Evolutionary conservation across 768 basidiomycete genomes (phyloP).

Genomic region (Agaricus blazei): DNA sequence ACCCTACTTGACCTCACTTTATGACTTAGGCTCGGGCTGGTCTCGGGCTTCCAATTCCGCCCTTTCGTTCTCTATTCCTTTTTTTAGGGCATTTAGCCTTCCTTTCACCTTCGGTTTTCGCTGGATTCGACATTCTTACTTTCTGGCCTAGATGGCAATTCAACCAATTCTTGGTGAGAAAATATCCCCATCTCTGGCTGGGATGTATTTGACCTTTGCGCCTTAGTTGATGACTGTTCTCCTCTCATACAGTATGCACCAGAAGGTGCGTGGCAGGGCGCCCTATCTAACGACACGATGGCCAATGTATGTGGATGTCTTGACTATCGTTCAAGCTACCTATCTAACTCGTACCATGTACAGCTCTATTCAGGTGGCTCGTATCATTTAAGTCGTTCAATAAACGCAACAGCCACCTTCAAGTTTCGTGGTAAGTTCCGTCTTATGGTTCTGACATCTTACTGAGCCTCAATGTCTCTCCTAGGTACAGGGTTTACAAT

Average conservation of each 20-base stretch:
- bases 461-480: not conserved
- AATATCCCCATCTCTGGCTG: not conserved
- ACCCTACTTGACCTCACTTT: not conserved
- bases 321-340: not conserved
- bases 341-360: not conserved
- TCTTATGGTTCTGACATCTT: not conserved
- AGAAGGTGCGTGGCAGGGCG: conserved; percentile 44
- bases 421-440: conserved; percentile 40
- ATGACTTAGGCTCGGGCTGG: not conserved
- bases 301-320: conserved; percentile 27
- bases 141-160: conserved; percentile 43
- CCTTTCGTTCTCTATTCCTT: conserved; percentile 12
- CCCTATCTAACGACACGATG: conserved; percentile 33
- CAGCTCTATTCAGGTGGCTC: conserved; percentile 41
- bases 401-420: conserved; percentile 45
- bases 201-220: not conserved
- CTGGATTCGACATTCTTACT: conserved; percentile 14
- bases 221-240: conserved; percentile 52
- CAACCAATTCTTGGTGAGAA: conserved; percentile 36
- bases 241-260: conserved; percentile 49
- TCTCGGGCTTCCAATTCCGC: conserved; percentile 2
- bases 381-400: conserved; percentile 36
- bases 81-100: conserved; percentile 8
- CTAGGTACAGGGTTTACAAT: conserved; percentile 48
- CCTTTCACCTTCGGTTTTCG: conserved; percentile 16